Conservation (phyloP, 345 rosid genomes). For the Euphorbia peplus region DNA sequence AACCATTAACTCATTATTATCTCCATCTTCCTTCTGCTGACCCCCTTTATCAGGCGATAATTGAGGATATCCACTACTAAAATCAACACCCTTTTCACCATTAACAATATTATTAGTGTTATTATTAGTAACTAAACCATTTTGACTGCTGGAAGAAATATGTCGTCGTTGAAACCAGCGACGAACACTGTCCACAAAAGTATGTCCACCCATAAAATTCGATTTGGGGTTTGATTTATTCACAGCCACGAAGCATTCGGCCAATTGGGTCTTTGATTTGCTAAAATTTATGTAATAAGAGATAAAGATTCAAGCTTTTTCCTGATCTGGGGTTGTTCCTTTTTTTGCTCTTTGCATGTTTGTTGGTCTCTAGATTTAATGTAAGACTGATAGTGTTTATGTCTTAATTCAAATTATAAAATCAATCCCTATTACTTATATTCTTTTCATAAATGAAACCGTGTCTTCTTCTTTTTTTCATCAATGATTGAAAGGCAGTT, state of each 20-base stretch:
- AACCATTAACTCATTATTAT: conserved; percentile 20
- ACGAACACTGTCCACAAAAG: conserved; percentile 79
- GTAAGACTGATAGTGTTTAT: too few species aligned
- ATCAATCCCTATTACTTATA: too few species aligned
- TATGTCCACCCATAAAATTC: conserved; percentile 56
- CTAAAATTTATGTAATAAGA: too few species aligned
- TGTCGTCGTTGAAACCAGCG: conserved; percentile 84
- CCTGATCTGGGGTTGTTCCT: neutral
- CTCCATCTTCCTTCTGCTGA: conserved; percentile 26
- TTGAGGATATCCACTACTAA: conserved; percentile 34
- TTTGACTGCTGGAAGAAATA: conserved; percentile 5
- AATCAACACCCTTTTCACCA: neutral
- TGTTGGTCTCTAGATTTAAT: neutral
- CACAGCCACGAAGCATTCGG: conserved; percentile 12
- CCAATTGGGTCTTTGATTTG: neutral
- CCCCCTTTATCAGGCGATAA: conserved; percentile 25
- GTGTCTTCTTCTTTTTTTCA: too few species aligned
- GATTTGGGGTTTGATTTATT: conserved; percentile 12
- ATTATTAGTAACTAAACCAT: conserved; percentile 6
- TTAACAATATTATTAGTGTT: conserved; percentile 19
- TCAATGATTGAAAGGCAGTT: too few species aligned
- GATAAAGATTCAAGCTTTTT: neutral
- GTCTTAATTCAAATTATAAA: too few species aligned
- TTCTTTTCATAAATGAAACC: too few species aligned
- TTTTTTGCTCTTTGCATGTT: neutral